Evolutionary conservation across 331 rosid species (phyloP).

Genomic region (Prunus yedoensis): DNA sequence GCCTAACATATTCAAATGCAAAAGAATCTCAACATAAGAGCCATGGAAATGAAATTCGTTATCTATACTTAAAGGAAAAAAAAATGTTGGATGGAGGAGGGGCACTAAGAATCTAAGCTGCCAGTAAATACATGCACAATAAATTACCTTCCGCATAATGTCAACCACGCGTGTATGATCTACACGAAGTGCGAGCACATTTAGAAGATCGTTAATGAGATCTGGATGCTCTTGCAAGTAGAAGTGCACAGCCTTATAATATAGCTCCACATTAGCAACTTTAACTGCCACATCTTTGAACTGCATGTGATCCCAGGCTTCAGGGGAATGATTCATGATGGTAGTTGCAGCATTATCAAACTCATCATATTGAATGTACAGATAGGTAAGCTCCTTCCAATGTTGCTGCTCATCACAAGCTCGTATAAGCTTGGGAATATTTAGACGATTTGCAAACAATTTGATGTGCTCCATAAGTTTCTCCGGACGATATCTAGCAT

Average conservation of each 20-base stretch:
- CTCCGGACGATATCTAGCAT: conserved; percentile 99
- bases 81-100: neutral
- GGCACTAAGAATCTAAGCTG: neutral
- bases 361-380: conserved; percentile 96
- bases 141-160: conserved; percentile 89
- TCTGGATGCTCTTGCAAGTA: conserved; percentile 99
- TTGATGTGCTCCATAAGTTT: conserved; percentile 99
- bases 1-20: conserved; percentile 53
- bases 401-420: conserved; percentile 99
- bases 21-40: conserved; percentile 19
- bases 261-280: conserved; percentile 95
- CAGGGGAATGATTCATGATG: conserved; percentile 99
- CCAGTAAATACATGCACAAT: conserved; percentile 13
- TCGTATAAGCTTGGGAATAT: conserved; percentile 95
- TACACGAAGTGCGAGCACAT: conserved; percentile 96
- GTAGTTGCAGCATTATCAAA: conserved; percentile 99
- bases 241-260: conserved; percentile 96
- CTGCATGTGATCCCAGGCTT: conserved; percentile 99
- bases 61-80: neutral
- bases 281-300: conserved; percentile 90
- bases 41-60: conserved; percentile 1
- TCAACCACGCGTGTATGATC: conserved; percentile 99
- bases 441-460: conserved; percentile 86
- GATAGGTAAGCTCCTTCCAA: conserved; percentile 94
- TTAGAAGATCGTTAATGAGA: conserved; percentile 92